Evolutionary conservation across 2,329 filamentous ascomycete species (phyloP), one percentile per base, ranked within the genome.

Genomic region (Gyromitra esculenta): DNA sequence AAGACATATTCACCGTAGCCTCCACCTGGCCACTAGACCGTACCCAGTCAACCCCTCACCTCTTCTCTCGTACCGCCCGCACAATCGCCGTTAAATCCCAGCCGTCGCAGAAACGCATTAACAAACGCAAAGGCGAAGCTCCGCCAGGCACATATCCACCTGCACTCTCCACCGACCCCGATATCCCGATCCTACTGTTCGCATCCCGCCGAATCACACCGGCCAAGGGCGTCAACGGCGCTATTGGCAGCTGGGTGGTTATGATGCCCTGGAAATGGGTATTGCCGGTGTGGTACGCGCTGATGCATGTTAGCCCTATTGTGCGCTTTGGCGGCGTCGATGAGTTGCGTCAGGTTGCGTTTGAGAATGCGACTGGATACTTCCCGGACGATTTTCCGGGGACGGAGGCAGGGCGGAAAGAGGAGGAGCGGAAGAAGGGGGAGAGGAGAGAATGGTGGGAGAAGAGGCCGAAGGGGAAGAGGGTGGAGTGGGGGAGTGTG

Each of bases 231-330:
- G 72, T 71, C 5, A 85, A 83, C 9, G 87, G 87, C 60, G 85
- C 86, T 0, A 89, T 91, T 62, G 91, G 91, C 0, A 90, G 87
- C 0, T 98, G 94, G 93, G 96, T 91, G 0, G 82, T 98, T 0
- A 86, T 98, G 31, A 87, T 96, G 1, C 96, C 96, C 0, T 97
- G 95, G 93, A 94, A 92, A 82, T 97, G 92, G 80, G 91, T 98
- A 45, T 86, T 89, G 45, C 89, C 93, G 0, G 86, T 97, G 41
- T 99, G 96, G 96, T 91, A 95, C 80, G 90, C 89, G 60, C 84
- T 98, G 13, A 91, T 97, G 84, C 93, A 93, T 81, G 93, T 91
- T 6, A 9, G 43, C 76, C 92, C 93, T 0, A 68, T 86, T 96
- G 0, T 91, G 90, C 87, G 91, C 31, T 93, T 97, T 80, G 95